Evolutionary conservation across 2,329 filamentous ascomycete species (phyloP).

Genomic region (Cladobotryum mycophilum): DNA sequence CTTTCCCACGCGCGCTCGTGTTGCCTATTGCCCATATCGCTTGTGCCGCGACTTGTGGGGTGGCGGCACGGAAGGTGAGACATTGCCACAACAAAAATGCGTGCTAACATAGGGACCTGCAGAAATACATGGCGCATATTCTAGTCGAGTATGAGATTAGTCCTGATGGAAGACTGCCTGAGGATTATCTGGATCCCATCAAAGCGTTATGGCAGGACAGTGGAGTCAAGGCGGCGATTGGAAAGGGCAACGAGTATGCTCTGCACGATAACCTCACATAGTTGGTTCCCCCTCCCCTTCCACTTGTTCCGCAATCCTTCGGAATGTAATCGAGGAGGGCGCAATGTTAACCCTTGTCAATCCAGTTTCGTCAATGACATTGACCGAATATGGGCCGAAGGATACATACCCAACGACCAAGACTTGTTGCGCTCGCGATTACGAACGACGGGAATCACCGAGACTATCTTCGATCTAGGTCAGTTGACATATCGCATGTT

Average conservation of each 20-base stretch:
- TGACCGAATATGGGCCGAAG: constrained; percentile 66
- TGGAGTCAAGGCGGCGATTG: constrained; percentile 80
- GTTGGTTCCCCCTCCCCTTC: constrained; percentile 46
- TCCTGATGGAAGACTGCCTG: constrained; percentile 72
- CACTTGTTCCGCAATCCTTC: background rate
- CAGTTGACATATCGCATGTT: constrained; percentile 96
- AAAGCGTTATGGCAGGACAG: constrained; percentile 76
- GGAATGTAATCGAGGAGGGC: background rate
- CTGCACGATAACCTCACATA: constrained; percentile 93
- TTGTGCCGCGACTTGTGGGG: background rate
- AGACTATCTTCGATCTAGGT: constrained; percentile 87
- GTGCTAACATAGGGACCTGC: constrained; percentile 14
- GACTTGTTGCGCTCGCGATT: constrained; percentile 87
- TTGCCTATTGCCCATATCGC: background rate
- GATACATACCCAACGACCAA: constrained; percentile 87
- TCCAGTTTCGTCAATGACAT: constrained; percentile 75
- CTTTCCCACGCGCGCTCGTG: background rate
- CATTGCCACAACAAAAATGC: background rate
- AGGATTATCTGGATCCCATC: constrained; percentile 73
- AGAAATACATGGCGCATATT: constrained; percentile 75
- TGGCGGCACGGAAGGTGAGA: constrained; percentile 1
- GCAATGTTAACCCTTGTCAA: constrained; percentile 4
- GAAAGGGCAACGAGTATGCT: constrained; percentile 92
- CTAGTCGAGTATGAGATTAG: constrained; percentile 76
- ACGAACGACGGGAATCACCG: constrained; percentile 90